A percentile compares a stretch with the other conserved stretches of the same genome.
phyloP scores from a whole-genome alignment of 2,329 filamentous ascomycete genomes.

The Endoconidiophora polonica region DNA sequence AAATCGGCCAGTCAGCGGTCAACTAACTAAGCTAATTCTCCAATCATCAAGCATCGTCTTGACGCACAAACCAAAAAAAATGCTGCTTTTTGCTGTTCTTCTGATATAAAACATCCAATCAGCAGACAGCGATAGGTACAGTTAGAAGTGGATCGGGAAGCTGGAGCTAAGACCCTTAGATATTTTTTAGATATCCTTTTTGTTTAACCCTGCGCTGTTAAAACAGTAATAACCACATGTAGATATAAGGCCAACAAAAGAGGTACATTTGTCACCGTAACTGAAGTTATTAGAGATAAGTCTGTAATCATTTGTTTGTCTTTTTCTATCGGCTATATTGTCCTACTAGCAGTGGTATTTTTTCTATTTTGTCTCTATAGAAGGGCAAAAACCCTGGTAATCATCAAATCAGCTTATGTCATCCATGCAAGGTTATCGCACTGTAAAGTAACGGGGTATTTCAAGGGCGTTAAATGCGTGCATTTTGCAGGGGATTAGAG shows the following conservation, averaged over 20 bases:
- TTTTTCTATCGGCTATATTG: too few species aligned
- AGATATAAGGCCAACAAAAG: too few species aligned
- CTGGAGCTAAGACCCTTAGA: not conserved
- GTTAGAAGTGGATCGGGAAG: not conserved
- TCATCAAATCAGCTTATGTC: constrained; percentile 5
- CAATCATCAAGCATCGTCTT: too few species aligned
- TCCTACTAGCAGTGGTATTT: not conserved
- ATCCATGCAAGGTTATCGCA: constrained; percentile 1
- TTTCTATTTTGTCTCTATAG: not conserved
- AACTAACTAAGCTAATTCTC: too few species aligned
- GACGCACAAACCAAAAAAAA: not conserved
- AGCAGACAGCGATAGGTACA: too few species aligned
- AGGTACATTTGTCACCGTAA: too few species aligned
- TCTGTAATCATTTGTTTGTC: too few species aligned
- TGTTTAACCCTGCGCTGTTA: too few species aligned
- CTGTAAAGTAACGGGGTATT: constrained; percentile 2
- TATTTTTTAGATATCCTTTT: too few species aligned
- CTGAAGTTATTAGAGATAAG: too few species aligned
- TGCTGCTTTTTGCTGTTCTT: not conserved
- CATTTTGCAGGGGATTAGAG: constrained; percentile 6
- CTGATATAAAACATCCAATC: not conserved
- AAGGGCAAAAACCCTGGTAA: constrained; percentile 11
- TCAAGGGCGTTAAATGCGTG: constrained; percentile 6
- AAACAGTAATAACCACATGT: too few species aligned
- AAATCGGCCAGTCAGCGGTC: too few species aligned